Base-by-base conservation (phyloP, 2,329 filamentous ascomycete genomes). In the Epichloe bromicola region DNA sequence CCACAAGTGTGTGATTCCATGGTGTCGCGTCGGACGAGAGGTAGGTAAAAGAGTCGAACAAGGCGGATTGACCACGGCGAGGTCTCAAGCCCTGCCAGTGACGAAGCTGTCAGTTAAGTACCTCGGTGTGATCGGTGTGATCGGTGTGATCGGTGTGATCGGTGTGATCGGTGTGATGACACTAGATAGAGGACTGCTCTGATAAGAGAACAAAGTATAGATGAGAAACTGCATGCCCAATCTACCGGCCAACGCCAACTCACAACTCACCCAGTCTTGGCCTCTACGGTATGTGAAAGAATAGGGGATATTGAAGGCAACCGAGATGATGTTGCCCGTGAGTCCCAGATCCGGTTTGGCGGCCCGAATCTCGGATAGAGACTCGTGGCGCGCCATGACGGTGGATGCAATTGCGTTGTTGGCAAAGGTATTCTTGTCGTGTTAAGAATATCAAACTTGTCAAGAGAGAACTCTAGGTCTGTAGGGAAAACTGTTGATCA, bases 1-100 rank as follows among this genome's bases (percentile, higher is more conserved):
- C 90, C 49, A 97, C 86, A 5, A 96, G 78, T 1, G 84, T 93
- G 70, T 96, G 91, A 60, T 89, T 88, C 90, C 90, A 97, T 19
- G 85, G 82, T 2, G 85, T 83, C 42, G 85, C 77, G 51, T 85
- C 75, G n/a, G 89, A 94, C 3, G 89, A 87, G 43, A 97, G 80
- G 67, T 94, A 84, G 51, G 84, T 80, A 62, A 97, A 89, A 10
- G 89, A 90, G 66, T 96, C 89, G 68, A 94, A 94, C 36, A 97
- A 77, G 15, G 91, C 89, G 12, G 91, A 96, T 53, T 90, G 91
- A 51, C 91, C 91, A 54, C 85, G 85, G 26, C 90, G 86, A 54
- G 82, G 74, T 59, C 80, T 81, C 51, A 96, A 71, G 63, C 86
- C 80, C 87, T 91, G 56, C 23, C 11, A 26, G 42, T 19, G 19